Evolutionary conservation across 2,329 filamentous ascomycete species (phyloP), one percentile per base, ranked within the genome.

Genomic region (Sporothrix euskadiensis): DNA sequence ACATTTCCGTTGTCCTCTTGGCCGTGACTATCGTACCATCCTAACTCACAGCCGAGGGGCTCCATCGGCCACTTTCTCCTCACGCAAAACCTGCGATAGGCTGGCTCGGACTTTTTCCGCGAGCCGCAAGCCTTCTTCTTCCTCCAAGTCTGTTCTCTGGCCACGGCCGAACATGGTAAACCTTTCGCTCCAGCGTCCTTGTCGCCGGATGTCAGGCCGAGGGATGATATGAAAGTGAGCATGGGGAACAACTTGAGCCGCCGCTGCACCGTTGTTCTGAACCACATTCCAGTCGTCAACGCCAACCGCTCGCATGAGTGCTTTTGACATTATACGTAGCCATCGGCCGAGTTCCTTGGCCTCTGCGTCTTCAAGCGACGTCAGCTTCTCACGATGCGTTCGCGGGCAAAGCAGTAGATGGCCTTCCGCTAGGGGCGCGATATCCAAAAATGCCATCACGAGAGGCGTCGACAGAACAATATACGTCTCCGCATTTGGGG

Each of bases 201-300:
- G 86, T 65, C 83, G 87, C 76, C 84, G 84, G 73, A 87, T 88
- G 82, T 92, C 89, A 0, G 94, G 94, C 52, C 95, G 85, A 0
- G 95, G 95, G 47, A 99, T 97, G 71, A 98, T 88, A 78, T 99
- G 96, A 81, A 97, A 98, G 81, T 99, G 95, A 68, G 97, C 91
- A 81, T 98, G 95, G 30, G 92, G 92, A 1, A 98, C 94, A 19
- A 97, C 94, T 83, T 98, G 95, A 1, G 94, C 94, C 1, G 95
- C 95, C 44, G 94, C 89, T 3, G 90, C 90, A 19, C 95, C 94
- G 78, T 98, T 98, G 81, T 98, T 98, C 84, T 98, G 95, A 72
- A 98, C 93, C 41, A 98, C 90, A 81, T 99, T 99, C 92, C 95
- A 98, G 83, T 98, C 94, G 69, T 85, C 86, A 1, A 93, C 88